phyloP scores from a whole-genome alignment of 208 protist genomes.

The Trypanosoma congolense region DNA sequence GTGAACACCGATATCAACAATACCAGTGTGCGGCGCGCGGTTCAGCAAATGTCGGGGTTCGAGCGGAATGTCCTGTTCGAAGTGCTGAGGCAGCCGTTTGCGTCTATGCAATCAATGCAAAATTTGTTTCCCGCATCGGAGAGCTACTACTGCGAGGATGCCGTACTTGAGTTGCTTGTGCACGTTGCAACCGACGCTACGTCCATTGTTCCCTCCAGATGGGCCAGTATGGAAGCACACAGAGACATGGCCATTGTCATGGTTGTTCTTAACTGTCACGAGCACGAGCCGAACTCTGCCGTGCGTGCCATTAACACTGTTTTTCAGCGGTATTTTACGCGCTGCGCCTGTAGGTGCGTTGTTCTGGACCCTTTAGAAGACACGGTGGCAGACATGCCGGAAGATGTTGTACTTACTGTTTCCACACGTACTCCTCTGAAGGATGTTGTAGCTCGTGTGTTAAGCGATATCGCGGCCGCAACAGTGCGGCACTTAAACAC shows the following conservation, averaged over 20 bases:
- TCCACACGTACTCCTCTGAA: conserved; percentile 24
- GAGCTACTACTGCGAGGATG: conserved; percentile 33
- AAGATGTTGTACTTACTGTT: conserved; percentile 23
- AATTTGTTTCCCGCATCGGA: conserved; percentile 31
- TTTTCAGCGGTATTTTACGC: conserved; percentile 54
- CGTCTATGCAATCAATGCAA: conserved; percentile 24
- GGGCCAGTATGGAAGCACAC: conserved; percentile 74
- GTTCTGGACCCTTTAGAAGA: conserved; percentile 42
- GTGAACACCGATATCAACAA: background rate
- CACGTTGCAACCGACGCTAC: conserved; percentile 24
- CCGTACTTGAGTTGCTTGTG: conserved; percentile 31
- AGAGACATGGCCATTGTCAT: conserved; percentile 46
- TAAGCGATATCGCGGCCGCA: conserved; percentile 30
- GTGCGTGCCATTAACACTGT: conserved; percentile 47
- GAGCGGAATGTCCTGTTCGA: conserved; percentile 21
- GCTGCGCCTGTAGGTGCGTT: conserved; percentile 66
- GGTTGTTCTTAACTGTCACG: conserved; percentile 49
- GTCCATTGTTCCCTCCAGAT: conserved; percentile 56
- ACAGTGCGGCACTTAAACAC: conserved; percentile 20
- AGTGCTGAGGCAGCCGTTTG: conserved; percentile 19
- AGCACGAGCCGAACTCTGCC: conserved; percentile 26
- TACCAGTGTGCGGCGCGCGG: background rate
- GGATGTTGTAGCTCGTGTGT: conserved; percentile 26
- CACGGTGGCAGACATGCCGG: conserved; percentile 18
- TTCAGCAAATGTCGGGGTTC: conserved; percentile 24